These are phyloP conservation scores for Penstemon eatonii DNA, from an alignment of 257 asterid genomes.

Conservation along the genomic window DNA sequence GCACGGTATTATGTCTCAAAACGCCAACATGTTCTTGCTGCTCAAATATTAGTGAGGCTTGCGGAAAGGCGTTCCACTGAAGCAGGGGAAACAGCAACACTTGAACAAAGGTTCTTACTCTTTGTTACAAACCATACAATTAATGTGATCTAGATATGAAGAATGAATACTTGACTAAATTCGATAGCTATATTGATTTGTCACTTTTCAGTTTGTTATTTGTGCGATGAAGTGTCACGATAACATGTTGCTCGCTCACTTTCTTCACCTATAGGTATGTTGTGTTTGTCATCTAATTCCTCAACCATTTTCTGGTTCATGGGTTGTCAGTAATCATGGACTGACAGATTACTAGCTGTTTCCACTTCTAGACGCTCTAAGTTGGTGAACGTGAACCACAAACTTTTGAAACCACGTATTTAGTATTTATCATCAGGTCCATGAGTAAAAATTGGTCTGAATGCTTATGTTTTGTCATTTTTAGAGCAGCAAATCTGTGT, in stretches of 20 bases:
- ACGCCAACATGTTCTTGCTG: slow-evolving; percentile 93
- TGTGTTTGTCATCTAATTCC: too few relatives aligned
- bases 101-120: slow-evolving; percentile 79
- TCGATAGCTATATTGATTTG: slow-evolving; percentile 15
- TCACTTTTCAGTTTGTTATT: slow-evolving; percentile 6
- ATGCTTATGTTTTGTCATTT: too few relatives aligned
- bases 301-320: too few relatives aligned
- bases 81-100: slow-evolving; percentile 71
- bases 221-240: background rate
- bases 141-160: slow-evolving; percentile 17
- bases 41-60: slow-evolving; percentile 85
- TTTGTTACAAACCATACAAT: slow-evolving; percentile 18
- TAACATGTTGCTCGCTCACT: slow-evolving; percentile 17
- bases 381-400: too few relatives aligned
- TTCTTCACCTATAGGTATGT: background rate
- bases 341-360: too few relatives aligned
- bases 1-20: slow-evolving; percentile 90
- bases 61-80: slow-evolving; percentile 86
- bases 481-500: too few relatives aligned
- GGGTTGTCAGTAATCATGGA: too few relatives aligned
- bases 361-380: too few relatives aligned
- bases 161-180: slow-evolving; percentile 21
- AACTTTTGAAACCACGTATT: too few relatives aligned
- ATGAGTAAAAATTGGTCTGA: too few relatives aligned
- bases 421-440: too few relatives aligned